Conservation (phyloP, 495 filamentous ascomycete species). For the Aspergillus heteromorphus region DNA sequence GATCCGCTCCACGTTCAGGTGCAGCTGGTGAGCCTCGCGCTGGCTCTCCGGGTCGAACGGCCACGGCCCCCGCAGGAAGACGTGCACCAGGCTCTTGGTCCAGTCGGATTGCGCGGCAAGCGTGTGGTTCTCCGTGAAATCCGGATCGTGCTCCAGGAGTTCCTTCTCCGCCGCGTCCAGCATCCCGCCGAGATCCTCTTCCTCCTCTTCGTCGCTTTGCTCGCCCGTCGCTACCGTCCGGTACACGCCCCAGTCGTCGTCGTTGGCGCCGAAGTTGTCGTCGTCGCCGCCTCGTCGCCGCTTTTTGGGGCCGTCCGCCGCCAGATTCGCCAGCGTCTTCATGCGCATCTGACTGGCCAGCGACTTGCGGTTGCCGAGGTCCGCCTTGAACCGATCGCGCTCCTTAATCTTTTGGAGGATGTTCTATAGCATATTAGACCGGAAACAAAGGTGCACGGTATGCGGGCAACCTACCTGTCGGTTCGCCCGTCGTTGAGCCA, state of each 20-base stretch:
- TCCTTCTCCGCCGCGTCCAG: slow-evolving; percentile 75
- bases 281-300: slow-evolving; percentile 76
- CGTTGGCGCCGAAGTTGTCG: slow-evolving; percentile 93
- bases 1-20: slow-evolving; percentile 95
- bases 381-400: slow-evolving; percentile 81
- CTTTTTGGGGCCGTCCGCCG: slow-evolving; percentile 81
- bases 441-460: neutral
- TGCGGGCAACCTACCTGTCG: slow-evolving; percentile 48
- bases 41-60: slow-evolving; percentile 78
- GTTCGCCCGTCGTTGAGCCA: slow-evolving; percentile 69
- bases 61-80: slow-evolving; percentile 80
- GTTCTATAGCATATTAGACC: slow-evolving; percentile 26
- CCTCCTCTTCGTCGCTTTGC: slow-evolving; percentile 70
- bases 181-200: slow-evolving; percentile 72
- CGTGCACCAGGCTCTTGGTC: slow-evolving; percentile 84
- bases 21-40: slow-evolving; percentile 78
- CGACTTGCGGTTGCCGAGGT: slow-evolving; percentile 92
- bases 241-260: slow-evolving; percentile 97
- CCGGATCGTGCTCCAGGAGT: slow-evolving; percentile 76
- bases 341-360: slow-evolving; percentile 93
- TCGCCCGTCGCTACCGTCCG: slow-evolving; percentile 80
- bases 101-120: slow-evolving; percentile 89
- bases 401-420: slow-evolving; percentile 86
- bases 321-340: slow-evolving; percentile 96
- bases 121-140: slow-evolving; percentile 85